Percentiles rank a stretch among this genome's conserved stretches.
phyloP scores from a whole-genome alignment of 176 grass and related monocot species.

The Oryza australiensis region DNA sequence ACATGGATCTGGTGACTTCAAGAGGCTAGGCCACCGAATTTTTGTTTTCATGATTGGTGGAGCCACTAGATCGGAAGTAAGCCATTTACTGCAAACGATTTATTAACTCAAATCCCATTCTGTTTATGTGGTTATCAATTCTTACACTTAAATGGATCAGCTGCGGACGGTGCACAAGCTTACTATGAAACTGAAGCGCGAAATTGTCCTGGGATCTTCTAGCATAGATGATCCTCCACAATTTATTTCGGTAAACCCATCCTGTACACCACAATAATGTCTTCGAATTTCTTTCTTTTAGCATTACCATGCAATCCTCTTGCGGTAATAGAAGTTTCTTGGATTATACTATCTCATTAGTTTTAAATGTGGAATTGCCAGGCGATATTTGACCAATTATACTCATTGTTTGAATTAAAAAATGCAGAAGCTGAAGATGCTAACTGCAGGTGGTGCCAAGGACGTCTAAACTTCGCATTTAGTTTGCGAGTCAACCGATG shows the following conservation, averaged over 20 bases:
- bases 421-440: constrained; percentile 82
- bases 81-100: neutral
- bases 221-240: constrained; percentile 75
- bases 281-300: neutral
- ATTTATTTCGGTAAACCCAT: constrained; percentile 68
- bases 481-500: constrained; percentile 15
- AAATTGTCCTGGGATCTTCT: constrained; percentile 83
- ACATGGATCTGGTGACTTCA: constrained; percentile 75
- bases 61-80: constrained; percentile 94
- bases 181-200: constrained; percentile 80
- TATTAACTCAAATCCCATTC: neutral
- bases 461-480: constrained; percentile 34
- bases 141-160: constrained; percentile 41
- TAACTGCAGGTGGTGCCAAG: constrained; percentile 47
- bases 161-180: constrained; percentile 79
- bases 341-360: neutral
- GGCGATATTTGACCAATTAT: neutral
- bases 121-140: constrained; percentile 1
- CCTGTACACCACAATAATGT: neutral
- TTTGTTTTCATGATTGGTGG: constrained; percentile 94
- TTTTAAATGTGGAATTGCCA: neutral
- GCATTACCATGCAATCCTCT: neutral
- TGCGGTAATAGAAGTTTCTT: neutral
- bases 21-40: constrained; percentile 89
- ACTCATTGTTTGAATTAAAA: constrained; percentile 17